phyloP scores from a whole-genome alignment of 2,329 filamentous ascomycete genomes.

The Aspergillus awamori region DNA sequence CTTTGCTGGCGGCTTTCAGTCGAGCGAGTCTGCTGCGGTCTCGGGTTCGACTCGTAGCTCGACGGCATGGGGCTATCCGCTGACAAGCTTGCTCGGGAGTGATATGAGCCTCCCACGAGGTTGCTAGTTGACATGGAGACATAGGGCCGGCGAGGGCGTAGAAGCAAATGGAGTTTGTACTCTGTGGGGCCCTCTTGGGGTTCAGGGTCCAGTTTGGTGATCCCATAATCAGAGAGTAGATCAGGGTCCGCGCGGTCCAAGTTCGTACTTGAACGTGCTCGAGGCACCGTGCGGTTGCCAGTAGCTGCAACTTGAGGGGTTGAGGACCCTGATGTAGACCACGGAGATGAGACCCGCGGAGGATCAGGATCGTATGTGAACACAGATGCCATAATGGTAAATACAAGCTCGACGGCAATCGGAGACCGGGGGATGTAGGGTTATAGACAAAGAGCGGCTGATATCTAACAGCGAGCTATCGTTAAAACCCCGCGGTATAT shows the following conservation, averaged over 20 bases:
- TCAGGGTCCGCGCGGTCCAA: conserved; percentile 44
- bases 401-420: neutral
- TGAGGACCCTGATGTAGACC: conserved; percentile 64
- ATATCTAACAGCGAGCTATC: neutral
- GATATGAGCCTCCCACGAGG: conserved; percentile 56
- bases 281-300: conserved; percentile 29
- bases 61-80: conserved; percentile 27
- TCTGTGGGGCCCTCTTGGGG: conserved; percentile 93
- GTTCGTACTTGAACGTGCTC: conserved; percentile 39
- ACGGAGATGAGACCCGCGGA: conserved; percentile 85
- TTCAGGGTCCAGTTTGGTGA: conserved; percentile 81
- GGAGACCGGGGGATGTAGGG: neutral
- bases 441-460: neutral
- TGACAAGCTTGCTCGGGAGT: conserved; percentile 40
- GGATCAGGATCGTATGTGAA: conserved; percentile 94
- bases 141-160: conserved; percentile 77
- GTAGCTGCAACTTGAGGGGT: conserved; percentile 40
- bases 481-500: neutral
- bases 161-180: conserved; percentile 90
- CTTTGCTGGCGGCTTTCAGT: conserved; percentile 77
- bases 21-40: conserved; percentile 52
- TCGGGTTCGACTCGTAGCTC: conserved; percentile 36
- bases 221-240: conserved; percentile 59
- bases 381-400: conserved; percentile 76
- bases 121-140: conserved; percentile 68